Evolutionary conservation across 2,329 filamentous ascomycete species (phyloP).

Genomic region (Penicillium sp.): DNA sequence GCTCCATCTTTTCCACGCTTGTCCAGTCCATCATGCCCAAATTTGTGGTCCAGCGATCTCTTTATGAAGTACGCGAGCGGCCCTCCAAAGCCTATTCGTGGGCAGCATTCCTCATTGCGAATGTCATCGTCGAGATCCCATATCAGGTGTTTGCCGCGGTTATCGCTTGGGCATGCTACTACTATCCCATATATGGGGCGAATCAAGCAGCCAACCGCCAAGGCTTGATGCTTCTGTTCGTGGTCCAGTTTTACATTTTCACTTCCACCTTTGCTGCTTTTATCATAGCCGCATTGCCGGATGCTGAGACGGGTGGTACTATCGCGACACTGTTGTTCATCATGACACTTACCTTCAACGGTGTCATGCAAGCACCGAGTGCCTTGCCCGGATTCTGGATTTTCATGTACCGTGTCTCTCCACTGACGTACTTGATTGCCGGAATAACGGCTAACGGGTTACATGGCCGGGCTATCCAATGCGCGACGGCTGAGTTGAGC

Average conservation of each 20-base stretch:
- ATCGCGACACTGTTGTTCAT: slow-evolving; percentile 74
- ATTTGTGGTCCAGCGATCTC: slow-evolving; percentile 75
- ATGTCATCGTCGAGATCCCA: slow-evolving; percentile 80
- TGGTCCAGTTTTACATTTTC: slow-evolving; percentile 75
- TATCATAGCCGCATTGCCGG: slow-evolving; percentile 72
- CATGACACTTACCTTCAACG: slow-evolving; percentile 71
- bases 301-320: slow-evolving; percentile 73
- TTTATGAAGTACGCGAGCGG: slow-evolving; percentile 83
- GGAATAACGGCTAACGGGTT: slow-evolving; percentile 71
- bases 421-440: slow-evolving; percentile 77
- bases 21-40: slow-evolving; percentile 70
- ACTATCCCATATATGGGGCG: slow-evolving; percentile 71
- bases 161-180: slow-evolving; percentile 79
- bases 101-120: slow-evolving; percentile 80
- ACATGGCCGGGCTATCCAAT: slow-evolving; percentile 65
- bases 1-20: slow-evolving; percentile 55
- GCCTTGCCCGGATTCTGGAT: slow-evolving; percentile 74
- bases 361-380: slow-evolving; percentile 65
- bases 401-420: slow-evolving; percentile 80
- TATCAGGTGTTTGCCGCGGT: slow-evolving; percentile 75
- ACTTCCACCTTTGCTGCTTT: slow-evolving; percentile 78
- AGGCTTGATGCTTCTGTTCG: slow-evolving; percentile 74
- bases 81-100: slow-evolving; percentile 83
- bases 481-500: slow-evolving; percentile 69
- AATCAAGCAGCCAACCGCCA: slow-evolving; percentile 67